Base-by-base conservation (phyloP, 2,329 filamentous ascomycete species). In the Neurospora crassa region DNA sequence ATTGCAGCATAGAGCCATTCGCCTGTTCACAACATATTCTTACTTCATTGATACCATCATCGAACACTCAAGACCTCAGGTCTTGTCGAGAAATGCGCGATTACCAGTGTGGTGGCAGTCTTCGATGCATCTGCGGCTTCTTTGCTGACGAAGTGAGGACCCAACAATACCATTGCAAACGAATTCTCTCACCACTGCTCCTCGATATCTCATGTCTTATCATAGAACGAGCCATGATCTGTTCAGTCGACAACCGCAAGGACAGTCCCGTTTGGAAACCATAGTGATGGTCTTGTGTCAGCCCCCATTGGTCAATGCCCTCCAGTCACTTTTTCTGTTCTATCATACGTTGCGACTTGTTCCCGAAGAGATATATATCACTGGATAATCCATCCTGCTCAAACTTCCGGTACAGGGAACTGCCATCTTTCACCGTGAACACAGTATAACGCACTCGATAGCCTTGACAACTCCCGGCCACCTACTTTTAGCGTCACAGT, bases 361-460 rank as follows among this genome's bases (percentile, higher is more conserved):
- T 37, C 29, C 7, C 7, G 24, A 37, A 18, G 0, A 29, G 0
- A 63, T 63, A 63, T 37, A 63, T 63, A 1, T 5, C 29, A 16
- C 14, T 11, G 0, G 16, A 1, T 1, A 16, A 34, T 1, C 24
- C 53, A 5, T 18, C 3, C 4, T 1, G 8, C 1, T 2, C 8
- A 34, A 34, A 63, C 24, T 34, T 4, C 16, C 0, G 16, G 7
- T 5, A 8, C 53, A 63, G 47, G 24, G 6, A 7, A 29, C 24
- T 0, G 24, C 6, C 53, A 63, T 63, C 14, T 63, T 11, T 7
- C 53, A 37, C 53, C 37, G 0, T 1, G 29, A 10, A 63, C 14
- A 63, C 14, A 29, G 1, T 12, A 16, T 5, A 59, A 59, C 47
- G 6, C 20, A 24, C 11, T 53, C 45, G 20, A 53, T 4, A 34